These are phyloP conservation scores for Globisporangium nunn DNA, from an alignment of 352 stramenopile species.

Conservation along the genomic window DNA sequence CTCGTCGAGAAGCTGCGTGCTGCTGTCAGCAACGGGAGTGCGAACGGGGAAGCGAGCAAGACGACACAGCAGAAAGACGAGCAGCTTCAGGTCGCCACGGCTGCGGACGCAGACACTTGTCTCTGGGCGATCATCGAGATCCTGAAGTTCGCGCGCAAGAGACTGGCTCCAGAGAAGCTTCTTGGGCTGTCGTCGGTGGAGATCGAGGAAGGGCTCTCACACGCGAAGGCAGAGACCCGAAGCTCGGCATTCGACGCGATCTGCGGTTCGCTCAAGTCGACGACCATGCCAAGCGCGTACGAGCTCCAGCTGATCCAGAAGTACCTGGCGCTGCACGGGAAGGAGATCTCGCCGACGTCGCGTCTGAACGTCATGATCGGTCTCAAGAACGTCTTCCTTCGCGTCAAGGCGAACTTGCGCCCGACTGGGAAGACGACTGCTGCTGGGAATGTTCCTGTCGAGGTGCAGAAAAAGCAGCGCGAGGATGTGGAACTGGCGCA, in stretches of 20 bases:
- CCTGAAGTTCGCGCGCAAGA: conserved; percentile 73
- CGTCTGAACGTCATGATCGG: conserved; percentile 72
- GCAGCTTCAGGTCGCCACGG: background rate
- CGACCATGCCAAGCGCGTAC: conserved; percentile 46
- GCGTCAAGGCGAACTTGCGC: conserved; percentile 60
- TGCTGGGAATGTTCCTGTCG: background rate
- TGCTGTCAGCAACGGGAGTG: background rate
- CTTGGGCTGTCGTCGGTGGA: conserved; percentile 33
- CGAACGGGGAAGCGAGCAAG: background rate
- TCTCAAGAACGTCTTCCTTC: conserved; percentile 70
- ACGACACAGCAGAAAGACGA: conserved; percentile 1
- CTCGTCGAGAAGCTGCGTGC: conserved; percentile 46
- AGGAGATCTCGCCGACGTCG: conserved; percentile 57
- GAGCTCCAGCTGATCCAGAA: conserved; percentile 57
- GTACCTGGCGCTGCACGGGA: conserved; percentile 63
- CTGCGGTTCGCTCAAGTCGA: conserved; percentile 74
- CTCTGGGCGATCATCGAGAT: conserved; percentile 76
- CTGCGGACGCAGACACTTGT: conserved; percentile 25
- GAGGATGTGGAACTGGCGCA: conserved; percentile 27
- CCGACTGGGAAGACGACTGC: conserved; percentile 20
- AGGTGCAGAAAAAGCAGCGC: conserved; percentile 12
- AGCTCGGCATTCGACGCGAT: conserved; percentile 73
- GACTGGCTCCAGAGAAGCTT: conserved; percentile 52
- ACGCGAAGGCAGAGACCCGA: conserved; percentile 48
- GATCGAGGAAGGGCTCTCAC: conserved; percentile 51